A percentile compares a stretch with the other conserved stretches of the same genome.
Conservation (phyloP, 164 flowering plant species). For the grape (Vitis vinifera) region DNA sequence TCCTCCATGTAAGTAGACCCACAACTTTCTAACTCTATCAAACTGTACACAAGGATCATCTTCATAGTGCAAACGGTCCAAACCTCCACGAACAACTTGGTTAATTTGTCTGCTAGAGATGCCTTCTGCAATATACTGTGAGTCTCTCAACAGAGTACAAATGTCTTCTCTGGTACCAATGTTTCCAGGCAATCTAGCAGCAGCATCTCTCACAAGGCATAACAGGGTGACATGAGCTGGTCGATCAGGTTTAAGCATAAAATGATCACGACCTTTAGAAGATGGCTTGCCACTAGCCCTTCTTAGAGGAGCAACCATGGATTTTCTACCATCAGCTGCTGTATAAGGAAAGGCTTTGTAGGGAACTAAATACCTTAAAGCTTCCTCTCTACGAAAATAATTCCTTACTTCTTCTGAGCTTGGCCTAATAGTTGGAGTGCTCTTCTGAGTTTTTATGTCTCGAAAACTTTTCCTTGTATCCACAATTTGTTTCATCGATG, state of each 20-base stretch:
- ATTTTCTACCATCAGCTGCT: slow-evolving; percentile 93
- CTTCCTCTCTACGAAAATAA: slow-evolving; percentile 87
- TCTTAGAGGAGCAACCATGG: slow-evolving; percentile 93
- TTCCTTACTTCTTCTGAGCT: slow-evolving; percentile 88
- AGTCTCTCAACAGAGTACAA: slow-evolving; percentile 90
- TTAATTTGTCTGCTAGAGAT: slow-evolving; percentile 87
- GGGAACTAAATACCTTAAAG: slow-evolving; percentile 84
- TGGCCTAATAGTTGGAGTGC: slow-evolving; percentile 76
- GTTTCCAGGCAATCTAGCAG: slow-evolving; percentile 95
- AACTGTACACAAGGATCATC: slow-evolving; percentile 97
- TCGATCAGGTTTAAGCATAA: slow-evolving; percentile 88
- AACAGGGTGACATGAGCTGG: slow-evolving; percentile 96
- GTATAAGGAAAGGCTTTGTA: slow-evolving; percentile 93
- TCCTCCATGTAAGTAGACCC: slow-evolving; percentile 94
- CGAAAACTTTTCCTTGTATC: slow-evolving; percentile 94
- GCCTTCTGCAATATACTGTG: slow-evolving; percentile 91
- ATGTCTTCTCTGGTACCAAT: slow-evolving; percentile 99
- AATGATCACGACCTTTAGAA: slow-evolving; percentile 94
- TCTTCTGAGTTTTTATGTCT: slow-evolving; percentile 93
- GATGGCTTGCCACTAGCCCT: slow-evolving; percentile 96
- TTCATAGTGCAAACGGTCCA: slow-evolving; percentile 96
- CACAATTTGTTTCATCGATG: slow-evolving; percentile 58
- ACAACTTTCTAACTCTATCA: slow-evolving; percentile 85
- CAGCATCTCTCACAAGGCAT: slow-evolving; percentile 97
- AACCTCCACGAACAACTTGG: slow-evolving; percentile 94